Evolutionary conservation across 495 filamentous ascomycete species (phyloP).

Genomic region (Tuber brumale): DNA sequence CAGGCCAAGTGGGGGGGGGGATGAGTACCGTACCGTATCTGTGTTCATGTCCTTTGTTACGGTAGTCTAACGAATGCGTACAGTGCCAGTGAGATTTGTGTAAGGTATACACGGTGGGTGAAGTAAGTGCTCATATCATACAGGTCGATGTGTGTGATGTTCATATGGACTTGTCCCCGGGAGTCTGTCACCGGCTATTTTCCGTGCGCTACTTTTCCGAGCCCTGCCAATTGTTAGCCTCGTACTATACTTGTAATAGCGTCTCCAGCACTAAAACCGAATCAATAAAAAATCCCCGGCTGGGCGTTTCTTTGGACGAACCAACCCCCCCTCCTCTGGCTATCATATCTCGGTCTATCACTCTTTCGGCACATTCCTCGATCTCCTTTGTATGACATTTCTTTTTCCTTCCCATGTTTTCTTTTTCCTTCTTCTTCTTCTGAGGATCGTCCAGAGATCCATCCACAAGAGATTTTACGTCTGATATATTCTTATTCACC

Average conservation of each 20-base stretch:
- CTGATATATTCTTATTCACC: not conserved
- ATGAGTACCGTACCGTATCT: not conserved
- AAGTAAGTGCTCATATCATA: conserved; percentile 32
- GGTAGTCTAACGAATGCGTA: not conserved
- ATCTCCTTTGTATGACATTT: not conserved
- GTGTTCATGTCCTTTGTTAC: not conserved
- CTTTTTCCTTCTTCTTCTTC: not conserved
- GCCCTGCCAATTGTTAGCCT: conserved; percentile 10
- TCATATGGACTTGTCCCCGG: conserved; percentile 21
- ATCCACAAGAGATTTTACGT: not conserved
- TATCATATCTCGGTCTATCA: not conserved
- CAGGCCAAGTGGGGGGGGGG: not conserved
- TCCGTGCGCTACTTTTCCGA: conserved; percentile 24
- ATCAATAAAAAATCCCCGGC: conserved; percentile 33
- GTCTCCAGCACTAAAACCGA: conserved; percentile 18
- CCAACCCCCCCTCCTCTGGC: conserved; percentile 16
- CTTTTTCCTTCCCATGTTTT: not conserved
- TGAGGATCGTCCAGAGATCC: not conserved
- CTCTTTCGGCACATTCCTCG: not conserved
- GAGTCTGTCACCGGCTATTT: conserved; percentile 25
- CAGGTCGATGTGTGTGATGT: conserved; percentile 21
- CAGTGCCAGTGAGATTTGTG: not conserved
- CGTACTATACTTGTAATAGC: too few species aligned
- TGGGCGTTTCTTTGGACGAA: conserved; percentile 32
- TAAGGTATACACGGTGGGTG: not conserved